Evolutionary conservation across 306 rosid genomes (phyloP), one percentile per base, ranked within the genome.

Genomic region (Alnus glutinosa): DNA sequence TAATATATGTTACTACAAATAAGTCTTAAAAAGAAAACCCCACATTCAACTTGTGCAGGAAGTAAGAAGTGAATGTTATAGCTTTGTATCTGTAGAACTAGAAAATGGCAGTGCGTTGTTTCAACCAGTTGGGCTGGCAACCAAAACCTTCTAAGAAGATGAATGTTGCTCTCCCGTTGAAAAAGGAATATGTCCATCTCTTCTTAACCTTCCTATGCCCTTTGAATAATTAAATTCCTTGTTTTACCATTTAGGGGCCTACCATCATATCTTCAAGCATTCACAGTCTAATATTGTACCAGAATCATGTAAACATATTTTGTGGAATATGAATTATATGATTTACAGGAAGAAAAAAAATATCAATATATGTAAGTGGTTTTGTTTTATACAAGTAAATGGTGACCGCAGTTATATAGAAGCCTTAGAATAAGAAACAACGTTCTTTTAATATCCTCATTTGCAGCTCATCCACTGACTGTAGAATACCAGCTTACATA

Each of bases 401-500:
- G 34, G 37, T 63, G 74, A 42, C 50, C 28, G 32, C 54, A 72
- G n/a, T 48, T 59, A 64, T 15, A 64, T 64, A 36, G 48, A 64
- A 14, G 46, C 6, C 12, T 5, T 34, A 64, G 48, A 37, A 64
- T 37, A 64, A 64, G 70, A 2, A 36, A 15, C n/a, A 64, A 18
- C 18, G 3, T 62, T 36, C 36, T 44, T 72, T 9, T 14, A 61
- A 71, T 4, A 68, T 79, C 54, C 42, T 61, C 63, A 82, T 52
- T 51, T 57, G 71, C 23, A 11, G 44, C 64, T 70, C 76, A 79
- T 55, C 57, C 5, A 79, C 62, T 73, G 71, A 62, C 46, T 59
- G 75, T 54, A 71, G 58, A 37, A 66, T 10, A 77, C 48, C 75
- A 51, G 62, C 73, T 77, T 67, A 58, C 84, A 28, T 63, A 92